Conservation (phyloP, 306 rosid genomes). For the Acacia melanoxylon region DNA sequence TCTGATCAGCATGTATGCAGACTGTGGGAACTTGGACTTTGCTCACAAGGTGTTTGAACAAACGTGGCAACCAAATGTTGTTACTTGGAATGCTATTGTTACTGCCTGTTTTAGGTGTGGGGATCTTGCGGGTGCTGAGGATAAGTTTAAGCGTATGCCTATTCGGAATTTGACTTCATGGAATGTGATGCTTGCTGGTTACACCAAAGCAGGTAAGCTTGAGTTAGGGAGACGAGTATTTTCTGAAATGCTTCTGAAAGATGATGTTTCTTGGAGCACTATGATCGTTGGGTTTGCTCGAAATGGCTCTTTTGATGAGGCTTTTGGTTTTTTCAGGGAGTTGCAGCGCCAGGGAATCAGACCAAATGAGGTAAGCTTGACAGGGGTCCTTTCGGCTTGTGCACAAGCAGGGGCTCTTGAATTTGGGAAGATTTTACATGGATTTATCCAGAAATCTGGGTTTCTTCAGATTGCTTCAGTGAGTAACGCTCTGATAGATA, state of each 20-base stretch:
- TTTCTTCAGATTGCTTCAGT: conserved; percentile 61
- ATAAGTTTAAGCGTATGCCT: conserved; percentile 56
- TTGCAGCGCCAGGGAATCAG: conserved; percentile 47
- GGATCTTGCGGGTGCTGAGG: conserved; percentile 44
- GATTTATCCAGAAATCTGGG: conserved; percentile 68
- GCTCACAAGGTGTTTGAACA: conserved; percentile 70
- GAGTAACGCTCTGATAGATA: conserved; percentile 73
- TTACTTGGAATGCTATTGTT: conserved; percentile 74
- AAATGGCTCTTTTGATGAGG: conserved; percentile 58
- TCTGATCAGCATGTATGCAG: conserved; percentile 66
- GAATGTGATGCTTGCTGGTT: conserved; percentile 78
- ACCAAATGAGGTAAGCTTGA: conserved; percentile 78
- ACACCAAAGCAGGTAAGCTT: conserved; percentile 66
- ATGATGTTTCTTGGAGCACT: conserved; percentile 87
- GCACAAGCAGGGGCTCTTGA: conserved; percentile 86
- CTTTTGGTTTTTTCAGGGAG: conserved; percentile 74
- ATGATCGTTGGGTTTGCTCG: conserved; percentile 85
- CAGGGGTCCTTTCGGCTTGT: conserved; percentile 77
- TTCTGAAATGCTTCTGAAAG: conserved; percentile 58
- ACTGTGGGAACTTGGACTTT: conserved; percentile 45
- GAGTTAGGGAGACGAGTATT: conserved; percentile 60
- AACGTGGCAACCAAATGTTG: conserved; percentile 72
- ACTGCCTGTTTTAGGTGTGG: conserved; percentile 74
- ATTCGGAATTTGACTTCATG: conserved; percentile 73
- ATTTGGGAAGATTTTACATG: conserved; percentile 71